A percentile compares a stretch with the other conserved stretches of the same genome.
These are phyloP conservation scores for Hylodesmum podocarpum DNA, from an alignment of 306 rosid genomes.

Conservation along the genomic window DNA sequence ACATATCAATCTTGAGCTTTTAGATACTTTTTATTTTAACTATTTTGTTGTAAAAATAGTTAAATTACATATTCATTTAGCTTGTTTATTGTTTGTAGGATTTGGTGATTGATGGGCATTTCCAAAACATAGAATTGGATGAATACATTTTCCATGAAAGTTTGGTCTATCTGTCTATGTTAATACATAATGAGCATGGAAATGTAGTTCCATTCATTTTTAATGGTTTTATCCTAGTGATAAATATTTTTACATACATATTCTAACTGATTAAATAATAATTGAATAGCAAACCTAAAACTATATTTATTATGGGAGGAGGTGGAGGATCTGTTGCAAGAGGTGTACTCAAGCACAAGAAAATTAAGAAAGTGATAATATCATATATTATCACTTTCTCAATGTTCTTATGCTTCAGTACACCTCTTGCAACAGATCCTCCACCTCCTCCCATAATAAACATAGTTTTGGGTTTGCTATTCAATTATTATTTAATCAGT, in stretches of 20 bases:
- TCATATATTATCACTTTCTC: conserved; percentile 66
- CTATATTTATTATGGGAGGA: conserved; percentile 71
- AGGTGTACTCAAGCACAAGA: conserved; percentile 52
- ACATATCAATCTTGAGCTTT: too few species aligned
- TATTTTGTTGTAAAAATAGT: background rate
- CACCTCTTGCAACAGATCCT: conserved; percentile 73
- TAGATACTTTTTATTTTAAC: too few species aligned
- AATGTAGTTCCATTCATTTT: background rate
- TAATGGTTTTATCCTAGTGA: background rate
- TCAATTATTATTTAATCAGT: too few species aligned
- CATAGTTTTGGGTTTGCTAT: conserved; percentile 52
- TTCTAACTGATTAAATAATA: too few species aligned
- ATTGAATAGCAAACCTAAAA: conserved; percentile 58
- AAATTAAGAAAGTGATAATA: conserved; percentile 53
- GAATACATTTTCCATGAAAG: conserved; percentile 9
- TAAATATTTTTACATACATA: too few species aligned
- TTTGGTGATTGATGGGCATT: background rate
- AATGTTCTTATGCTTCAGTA: conserved; percentile 48
- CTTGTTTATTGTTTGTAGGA: background rate
- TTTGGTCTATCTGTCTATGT: background rate
- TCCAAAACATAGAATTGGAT: background rate
- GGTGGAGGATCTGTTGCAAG: conserved; percentile 79
- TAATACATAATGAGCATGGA: background rate
- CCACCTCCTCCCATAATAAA: conserved; percentile 82
- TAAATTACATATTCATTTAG: background rate